A percentile compares a stretch with the other conserved stretches of the same genome.
Evolutionary conservation across 140 eudicot species (phyloP).

Genomic region (Stevia rebaudiana): DNA sequence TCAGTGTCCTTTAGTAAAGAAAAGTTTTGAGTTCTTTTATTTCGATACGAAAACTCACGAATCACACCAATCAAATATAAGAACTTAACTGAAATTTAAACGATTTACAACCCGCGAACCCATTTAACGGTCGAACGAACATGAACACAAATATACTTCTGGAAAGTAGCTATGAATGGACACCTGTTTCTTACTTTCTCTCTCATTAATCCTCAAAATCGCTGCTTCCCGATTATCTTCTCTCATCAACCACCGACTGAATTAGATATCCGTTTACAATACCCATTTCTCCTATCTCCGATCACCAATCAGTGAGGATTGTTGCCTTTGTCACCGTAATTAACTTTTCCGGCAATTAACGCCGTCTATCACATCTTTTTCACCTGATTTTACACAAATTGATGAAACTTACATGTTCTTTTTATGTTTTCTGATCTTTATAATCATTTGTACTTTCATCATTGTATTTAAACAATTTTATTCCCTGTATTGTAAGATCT

Average conservation of each 20-base stretch:
- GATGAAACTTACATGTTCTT: too few relatives aligned
- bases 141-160: neutral
- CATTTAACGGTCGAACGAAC: neutral
- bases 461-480: slow-evolving; percentile 6
- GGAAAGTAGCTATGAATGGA: slow-evolving; percentile 24
- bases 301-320: slow-evolving; percentile 26
- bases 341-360: neutral
- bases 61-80: neutral
- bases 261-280: slow-evolving; percentile 37
- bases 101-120: slow-evolving; percentile 29
- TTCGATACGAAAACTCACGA: neutral
- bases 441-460: neutral
- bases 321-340: neutral
- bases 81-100: neutral
- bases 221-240: neutral
- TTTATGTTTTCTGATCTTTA: too few relatives aligned
- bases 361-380: neutral
- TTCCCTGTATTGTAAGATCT: slow-evolving; percentile 26
- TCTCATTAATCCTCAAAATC: neutral
- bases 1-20: too few relatives aligned
- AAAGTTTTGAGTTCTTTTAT: neutral
- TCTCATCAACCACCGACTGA: slow-evolving; percentile 30
- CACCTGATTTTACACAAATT: neutral
- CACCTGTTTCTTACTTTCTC: slow-evolving; percentile 15
- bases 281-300: slow-evolving; percentile 22